Evolutionary conservation across 176 grass and related monocot species (phyloP), one percentile per base, ranked within the genome.

Genomic region (Carex kokanica): DNA sequence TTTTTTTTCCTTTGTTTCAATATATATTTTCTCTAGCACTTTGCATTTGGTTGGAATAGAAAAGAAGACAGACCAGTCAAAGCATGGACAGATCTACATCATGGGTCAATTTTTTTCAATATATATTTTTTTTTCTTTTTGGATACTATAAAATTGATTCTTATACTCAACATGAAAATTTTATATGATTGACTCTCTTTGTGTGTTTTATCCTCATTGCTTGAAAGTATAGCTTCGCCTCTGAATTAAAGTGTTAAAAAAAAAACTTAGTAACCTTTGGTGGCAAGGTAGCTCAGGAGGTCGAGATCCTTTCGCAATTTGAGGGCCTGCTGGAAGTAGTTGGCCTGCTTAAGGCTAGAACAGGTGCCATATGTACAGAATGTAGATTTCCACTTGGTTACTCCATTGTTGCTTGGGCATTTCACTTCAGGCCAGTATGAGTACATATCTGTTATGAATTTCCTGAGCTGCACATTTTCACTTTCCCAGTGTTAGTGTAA

Each of bases 311-410:
- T n/a, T 16, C 67, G 27, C 0, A 77, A 1, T 17, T 0, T 15
- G 55, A 87, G 79, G 21, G 67, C 66, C 20, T 18, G 21, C n/a
- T 83, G 2, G 79, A 87, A 87, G 51, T 87, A 87, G 6, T 64
- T 11, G 3, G 17, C 2, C 65, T 83, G 55, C 24, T 11, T 65
- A 45, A 87, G 54, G 79, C 25, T 83, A 41, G 85, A 83, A 51
- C 85, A 87, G 16, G 55, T 2, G 14, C 85, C 85, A 23, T 87
- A 87, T 27, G 4, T 64, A 31, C 85, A 87, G 24, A 80, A 83
- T 24, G 49, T 53, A 4, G 64, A 45, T 51, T 27, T 41, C 85
- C 85, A 87, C 36, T 36, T 80, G 1, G 29, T 16, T 17, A 49
- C 41, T n/a, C 79, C 85, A 21, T 82, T 83, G 85, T 87, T 87